phyloP scores from a whole-genome alignment of 2,329 filamentous ascomycete species.

The Cucurbitaria berberidis region DNA sequence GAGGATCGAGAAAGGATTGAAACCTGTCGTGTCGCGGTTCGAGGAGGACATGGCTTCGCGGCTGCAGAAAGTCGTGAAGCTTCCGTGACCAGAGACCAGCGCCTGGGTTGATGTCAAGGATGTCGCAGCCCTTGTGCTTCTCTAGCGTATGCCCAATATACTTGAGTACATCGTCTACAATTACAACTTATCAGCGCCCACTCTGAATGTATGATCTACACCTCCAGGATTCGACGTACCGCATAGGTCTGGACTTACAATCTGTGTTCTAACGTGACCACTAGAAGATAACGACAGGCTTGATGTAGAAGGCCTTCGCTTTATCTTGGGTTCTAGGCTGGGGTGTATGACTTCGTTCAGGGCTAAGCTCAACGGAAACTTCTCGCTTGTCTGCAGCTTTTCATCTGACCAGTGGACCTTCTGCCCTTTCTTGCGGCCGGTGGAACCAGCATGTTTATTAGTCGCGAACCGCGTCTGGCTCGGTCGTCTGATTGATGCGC shows the following conservation, averaged over 20 bases:
- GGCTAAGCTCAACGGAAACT: slow-evolving; percentile 20
- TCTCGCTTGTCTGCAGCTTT: slow-evolving; percentile 17
- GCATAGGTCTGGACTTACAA: slow-evolving; percentile 55
- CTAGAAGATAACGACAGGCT: background rate
- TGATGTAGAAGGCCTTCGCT: background rate
- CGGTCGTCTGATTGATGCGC: background rate
- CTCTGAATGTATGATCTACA: background rate
- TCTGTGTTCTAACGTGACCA: slow-evolving; percentile 34
- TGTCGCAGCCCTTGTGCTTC: slow-evolving; percentile 77
- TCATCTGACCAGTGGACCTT: slow-evolving; percentile 18
- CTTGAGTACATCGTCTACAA: slow-evolving; percentile 69
- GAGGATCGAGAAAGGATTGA: slow-evolving; percentile 62
- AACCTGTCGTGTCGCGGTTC: slow-evolving; percentile 71
- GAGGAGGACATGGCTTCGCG: slow-evolving; percentile 81
- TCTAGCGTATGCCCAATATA: slow-evolving; percentile 73
- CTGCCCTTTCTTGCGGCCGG: slow-evolving; percentile 1
- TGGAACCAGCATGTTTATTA: background rate
- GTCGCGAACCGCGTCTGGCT: slow-evolving; percentile 10
- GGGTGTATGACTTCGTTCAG: slow-evolving; percentile 18
- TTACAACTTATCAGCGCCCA: slow-evolving; percentile 12
- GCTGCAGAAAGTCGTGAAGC: slow-evolving; percentile 75
- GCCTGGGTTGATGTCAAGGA: slow-evolving; percentile 87
- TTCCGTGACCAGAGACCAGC: slow-evolving; percentile 78
- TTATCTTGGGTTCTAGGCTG: slow-evolving; percentile 1
- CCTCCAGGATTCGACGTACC: slow-evolving; percentile 45